Evolutionary conservation across 116 monocot genomes (phyloP), one percentile per base, ranked within the genome.

Genomic region (Phalaenopsis hybrid): DNA sequence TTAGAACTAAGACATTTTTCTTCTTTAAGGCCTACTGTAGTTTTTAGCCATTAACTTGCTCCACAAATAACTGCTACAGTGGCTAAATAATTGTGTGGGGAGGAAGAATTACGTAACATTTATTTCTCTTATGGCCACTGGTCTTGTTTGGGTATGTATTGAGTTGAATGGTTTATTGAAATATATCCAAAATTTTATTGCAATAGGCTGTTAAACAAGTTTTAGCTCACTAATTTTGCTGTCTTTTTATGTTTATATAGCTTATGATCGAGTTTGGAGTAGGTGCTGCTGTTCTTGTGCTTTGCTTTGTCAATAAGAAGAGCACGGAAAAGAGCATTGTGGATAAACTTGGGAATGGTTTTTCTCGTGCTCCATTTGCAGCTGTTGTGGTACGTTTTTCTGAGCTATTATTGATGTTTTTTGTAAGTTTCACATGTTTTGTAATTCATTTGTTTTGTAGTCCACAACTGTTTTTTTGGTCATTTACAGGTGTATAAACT

Each of bases 71-170:
- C 11, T 77, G 77, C 50, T 74, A 61, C 92, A 99, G 95, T 99
- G 99, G 99, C 95, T 99, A 61, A 99, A 99, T 81, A 99, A 99
- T 76, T 99, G 99, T 84, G 99, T 99, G 70, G 99, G 99, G 78
- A 90, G 91, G 86, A 99, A 92, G 88, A 99, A 99, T 83, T 99
- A 99, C 84, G 59, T 93, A 63, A 93, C 90, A 0, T 99, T 99
- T 81, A 93, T 99, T 10, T 61, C 91, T 77, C 95, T 99, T 59
- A 99, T 99, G 99, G 99, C 93, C 13, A 88, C 84, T 51, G 91
- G 99, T 84, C 84, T 95, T 11, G 44, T 93, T 69, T 99, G 99
- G 99, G 99, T 99, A 89, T 75, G 77, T 77, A 10, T 77, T 52
- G 9, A 52, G 52, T 52, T 52, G 9, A 2, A 52, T 52, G 52